Evolutionary conservation across 2,329 filamentous ascomycete species (phyloP), one percentile per base, ranked within the genome.

Genomic region (Microascus cirrosus): DNA sequence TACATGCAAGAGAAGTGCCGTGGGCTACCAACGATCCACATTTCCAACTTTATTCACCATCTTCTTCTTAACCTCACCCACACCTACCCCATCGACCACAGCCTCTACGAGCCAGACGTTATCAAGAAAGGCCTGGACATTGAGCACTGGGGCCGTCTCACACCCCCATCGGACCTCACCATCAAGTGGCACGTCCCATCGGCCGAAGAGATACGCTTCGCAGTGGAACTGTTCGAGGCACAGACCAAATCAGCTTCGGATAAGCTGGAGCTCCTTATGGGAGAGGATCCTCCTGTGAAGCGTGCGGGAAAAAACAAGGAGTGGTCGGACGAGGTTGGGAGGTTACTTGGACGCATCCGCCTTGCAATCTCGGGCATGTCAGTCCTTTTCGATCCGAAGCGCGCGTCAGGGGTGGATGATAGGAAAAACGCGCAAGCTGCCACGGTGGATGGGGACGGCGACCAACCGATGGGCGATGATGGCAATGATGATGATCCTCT

Each of bases 1-100:
- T 97, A 93, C 73, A 97, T 99, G 93, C 94, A 99, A 70, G 84
- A 94, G 65, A 93, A 90, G 67, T 99, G 94, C 71, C 87, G 89
- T 64, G 94, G 94, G 24, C 86, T 96, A 60, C 91, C 94, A 0
- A 95, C 94, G 1, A 91, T 97, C 53, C 90, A 99, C 70, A 87
- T 97, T 48, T 97, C 93, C 60, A 99, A 99, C 73, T 96, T 92
- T 70, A 92, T 97, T 59, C 94, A 99, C 71, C 95, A 99, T 70
- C 80, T 99, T 42, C 79, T 99, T 15, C 85, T 99, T 62, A 97
- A 97, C 69, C 76, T 97, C 57, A 97, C 94, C 0, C 88, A 93
- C 62, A 96, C 90, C 0, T 99, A 97, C 68, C 91, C 93, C 3
- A 85, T 91, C 59, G 94, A 99, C 68, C 90, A 91, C 67, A 83